Evolutionary conservation across 2,329 filamentous ascomycete species (phyloP).

Genomic region (Aspergillus sp.): DNA sequence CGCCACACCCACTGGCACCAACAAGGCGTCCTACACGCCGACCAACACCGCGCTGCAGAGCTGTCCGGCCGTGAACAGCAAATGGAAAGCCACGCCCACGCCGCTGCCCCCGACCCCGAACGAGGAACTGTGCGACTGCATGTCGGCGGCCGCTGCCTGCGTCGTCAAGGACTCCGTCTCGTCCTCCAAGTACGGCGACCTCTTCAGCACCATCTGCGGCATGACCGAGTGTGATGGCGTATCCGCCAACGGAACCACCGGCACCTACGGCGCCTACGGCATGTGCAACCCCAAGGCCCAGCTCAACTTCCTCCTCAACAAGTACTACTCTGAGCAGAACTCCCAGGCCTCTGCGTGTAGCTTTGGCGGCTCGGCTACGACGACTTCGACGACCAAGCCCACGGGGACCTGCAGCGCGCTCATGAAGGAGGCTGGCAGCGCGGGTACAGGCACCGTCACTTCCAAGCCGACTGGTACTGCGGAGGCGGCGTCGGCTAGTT

Average conservation of each 20-base stretch:
- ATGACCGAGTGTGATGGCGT: constrained; percentile 40
- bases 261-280: constrained; percentile 45
- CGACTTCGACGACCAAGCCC: constrained; percentile 31
- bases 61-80: constrained; percentile 64
- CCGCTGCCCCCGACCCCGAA: constrained; percentile 80
- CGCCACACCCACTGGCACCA: constrained; percentile 62
- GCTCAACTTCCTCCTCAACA: constrained; percentile 44
- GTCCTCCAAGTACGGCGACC: constrained; percentile 33
- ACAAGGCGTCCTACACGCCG: constrained; percentile 65
- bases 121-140: constrained; percentile 74
- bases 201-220: constrained; percentile 59
- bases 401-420: constrained; percentile 37
- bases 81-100: constrained; percentile 63
- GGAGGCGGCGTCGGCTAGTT: constrained; percentile 15
- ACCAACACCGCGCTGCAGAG: constrained; percentile 64
- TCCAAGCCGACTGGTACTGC: constrained; percentile 28
- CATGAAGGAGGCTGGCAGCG: constrained; percentile 40
- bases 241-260: constrained; percentile 36
- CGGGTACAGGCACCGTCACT: constrained; percentile 41
- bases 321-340: constrained; percentile 42
- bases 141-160: constrained; percentile 70
- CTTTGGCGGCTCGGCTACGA: constrained; percentile 41
- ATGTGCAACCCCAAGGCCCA: constrained; percentile 44
- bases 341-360: constrained; percentile 38
- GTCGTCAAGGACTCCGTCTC: constrained; percentile 50